A percentile compares a stretch with the other conserved stretches of the same genome.
Evolutionary conservation across 2,329 filamentous ascomycete genomes (phyloP).

Genomic region (Colletotrichum sp.): DNA sequence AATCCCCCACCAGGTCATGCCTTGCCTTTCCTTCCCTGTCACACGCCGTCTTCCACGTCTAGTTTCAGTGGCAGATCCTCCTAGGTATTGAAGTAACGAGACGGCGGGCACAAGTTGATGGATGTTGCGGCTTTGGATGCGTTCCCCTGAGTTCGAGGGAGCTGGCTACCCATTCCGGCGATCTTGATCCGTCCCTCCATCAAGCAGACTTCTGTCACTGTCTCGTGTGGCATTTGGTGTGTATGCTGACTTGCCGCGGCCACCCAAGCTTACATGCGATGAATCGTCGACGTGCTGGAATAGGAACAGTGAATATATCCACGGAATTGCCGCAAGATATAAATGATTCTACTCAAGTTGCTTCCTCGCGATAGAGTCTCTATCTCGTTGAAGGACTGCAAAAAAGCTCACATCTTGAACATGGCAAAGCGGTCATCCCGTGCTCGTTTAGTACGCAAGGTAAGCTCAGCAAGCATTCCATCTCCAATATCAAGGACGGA

Average conservation of each 20-base stretch:
- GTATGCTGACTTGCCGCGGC: not conserved
- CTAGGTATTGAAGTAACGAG: not conserved
- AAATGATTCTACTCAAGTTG: not conserved
- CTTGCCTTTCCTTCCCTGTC: constrained; percentile 2
- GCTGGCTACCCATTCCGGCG: not conserved
- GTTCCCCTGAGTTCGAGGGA: not conserved
- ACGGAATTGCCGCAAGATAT: not conserved
- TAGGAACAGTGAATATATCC: not conserved
- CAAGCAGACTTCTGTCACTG: not conserved
- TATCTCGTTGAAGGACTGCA: not conserved
- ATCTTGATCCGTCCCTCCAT: not conserved
- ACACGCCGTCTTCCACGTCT: not conserved
- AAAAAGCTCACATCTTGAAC: not conserved
- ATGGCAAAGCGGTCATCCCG: not conserved
- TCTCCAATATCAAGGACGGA: not conserved
- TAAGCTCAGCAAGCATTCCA: not conserved
- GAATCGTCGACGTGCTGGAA: not conserved
- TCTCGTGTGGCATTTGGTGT: not conserved
- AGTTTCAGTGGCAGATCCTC: not conserved
- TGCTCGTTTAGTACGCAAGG: not conserved
- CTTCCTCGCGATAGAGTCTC: not conserved
- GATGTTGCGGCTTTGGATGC: not conserved
- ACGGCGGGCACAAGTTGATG: not conserved
- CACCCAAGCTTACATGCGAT: not conserved
- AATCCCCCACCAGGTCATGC: not conserved